Evolutionary conservation across 2,329 filamentous ascomycete species (phyloP).

Genomic region (Beauveria brongniartii): DNA sequence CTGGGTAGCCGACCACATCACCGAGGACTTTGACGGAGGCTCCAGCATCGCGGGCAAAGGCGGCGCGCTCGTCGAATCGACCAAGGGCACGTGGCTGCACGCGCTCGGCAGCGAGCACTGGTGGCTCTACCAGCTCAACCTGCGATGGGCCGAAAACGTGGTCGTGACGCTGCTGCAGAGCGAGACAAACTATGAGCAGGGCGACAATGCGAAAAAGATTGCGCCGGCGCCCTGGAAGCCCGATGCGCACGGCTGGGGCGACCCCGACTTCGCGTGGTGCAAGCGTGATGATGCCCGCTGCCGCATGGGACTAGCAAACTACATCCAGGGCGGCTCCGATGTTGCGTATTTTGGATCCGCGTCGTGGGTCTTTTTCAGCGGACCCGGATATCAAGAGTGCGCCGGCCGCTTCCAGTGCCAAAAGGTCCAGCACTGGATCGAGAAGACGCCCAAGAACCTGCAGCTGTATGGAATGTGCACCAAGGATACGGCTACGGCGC

Average conservation of each 20-base stretch:
- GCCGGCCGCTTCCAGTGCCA: constrained; percentile 25
- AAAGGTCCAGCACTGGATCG: constrained; percentile 31
- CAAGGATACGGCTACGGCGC: constrained; percentile 27
- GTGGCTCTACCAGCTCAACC: constrained; percentile 50
- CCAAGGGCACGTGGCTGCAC: constrained; percentile 42
- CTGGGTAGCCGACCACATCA: constrained; percentile 39
- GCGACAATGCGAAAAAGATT: constrained; percentile 25
- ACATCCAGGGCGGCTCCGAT: constrained; percentile 32
- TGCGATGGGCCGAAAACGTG: constrained; percentile 41
- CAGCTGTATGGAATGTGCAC: constrained; percentile 34
- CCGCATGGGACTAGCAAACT: constrained; percentile 34
- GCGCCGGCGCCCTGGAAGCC: constrained; percentile 32
- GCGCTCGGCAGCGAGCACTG: constrained; percentile 45
- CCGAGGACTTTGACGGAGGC: constrained; percentile 34
- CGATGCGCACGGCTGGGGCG: constrained; percentile 29
- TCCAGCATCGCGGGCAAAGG: constrained; percentile 40
- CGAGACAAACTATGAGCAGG: constrained; percentile 39
- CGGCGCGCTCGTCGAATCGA: constrained; percentile 39
- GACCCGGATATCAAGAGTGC: constrained; percentile 28
- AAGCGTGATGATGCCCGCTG: constrained; percentile 27
- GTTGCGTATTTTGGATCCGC: constrained; percentile 35
- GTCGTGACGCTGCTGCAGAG: constrained; percentile 42
- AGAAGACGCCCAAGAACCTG: constrained; percentile 28
- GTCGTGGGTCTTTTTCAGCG: constrained; percentile 18
- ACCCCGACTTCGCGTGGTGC: constrained; percentile 36